Conservation (phyloP, 1,284 basidiomycete species). For the Ustanciosporium gigantosporum region DNA sequence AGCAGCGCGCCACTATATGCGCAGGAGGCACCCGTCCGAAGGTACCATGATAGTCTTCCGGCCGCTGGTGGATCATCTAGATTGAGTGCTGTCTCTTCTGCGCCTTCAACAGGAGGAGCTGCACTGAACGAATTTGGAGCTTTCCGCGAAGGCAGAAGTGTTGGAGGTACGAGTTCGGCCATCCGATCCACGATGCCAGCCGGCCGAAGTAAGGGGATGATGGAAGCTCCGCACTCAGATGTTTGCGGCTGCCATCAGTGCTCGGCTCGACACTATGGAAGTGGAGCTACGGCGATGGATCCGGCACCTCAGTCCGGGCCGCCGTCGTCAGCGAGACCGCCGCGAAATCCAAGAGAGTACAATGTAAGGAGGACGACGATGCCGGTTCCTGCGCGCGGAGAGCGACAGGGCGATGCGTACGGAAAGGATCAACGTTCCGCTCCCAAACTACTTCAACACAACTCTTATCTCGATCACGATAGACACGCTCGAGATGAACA, state of each 20-base stretch:
- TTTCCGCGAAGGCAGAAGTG: neutral
- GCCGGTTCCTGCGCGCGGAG: constrained; percentile 9
- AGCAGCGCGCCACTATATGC: constrained; percentile 1
- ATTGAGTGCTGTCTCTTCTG: constrained; percentile 4
- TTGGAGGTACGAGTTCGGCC: neutral
- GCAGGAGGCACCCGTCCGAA: constrained; percentile 7
- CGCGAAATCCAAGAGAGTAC: constrained; percentile 8
- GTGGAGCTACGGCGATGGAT: constrained; percentile 10
- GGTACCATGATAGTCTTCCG: constrained; percentile 31
- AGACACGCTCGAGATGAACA: neutral
- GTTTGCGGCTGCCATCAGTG: constrained; percentile 51
- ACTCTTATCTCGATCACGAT: neutral
- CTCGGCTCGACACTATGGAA: constrained; percentile 37
- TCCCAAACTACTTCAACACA: neutral
- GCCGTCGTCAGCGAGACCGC: neutral
- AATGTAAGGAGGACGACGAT: constrained; percentile 21
- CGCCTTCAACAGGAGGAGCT: constrained; percentile 4
- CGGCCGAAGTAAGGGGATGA: neutral
- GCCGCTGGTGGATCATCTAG: constrained; percentile 9
- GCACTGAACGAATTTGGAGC: constrained; percentile 26
- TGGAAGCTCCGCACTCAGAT: constrained; percentile 42
- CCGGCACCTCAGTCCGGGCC: neutral
- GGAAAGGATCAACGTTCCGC: constrained; percentile 4
- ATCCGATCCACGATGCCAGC: constrained; percentile 1
- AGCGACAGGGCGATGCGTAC: constrained; percentile 1